Conservation (phyloP, 768 basidiomycete genomes). For the Leccinellum luteum region DNA sequence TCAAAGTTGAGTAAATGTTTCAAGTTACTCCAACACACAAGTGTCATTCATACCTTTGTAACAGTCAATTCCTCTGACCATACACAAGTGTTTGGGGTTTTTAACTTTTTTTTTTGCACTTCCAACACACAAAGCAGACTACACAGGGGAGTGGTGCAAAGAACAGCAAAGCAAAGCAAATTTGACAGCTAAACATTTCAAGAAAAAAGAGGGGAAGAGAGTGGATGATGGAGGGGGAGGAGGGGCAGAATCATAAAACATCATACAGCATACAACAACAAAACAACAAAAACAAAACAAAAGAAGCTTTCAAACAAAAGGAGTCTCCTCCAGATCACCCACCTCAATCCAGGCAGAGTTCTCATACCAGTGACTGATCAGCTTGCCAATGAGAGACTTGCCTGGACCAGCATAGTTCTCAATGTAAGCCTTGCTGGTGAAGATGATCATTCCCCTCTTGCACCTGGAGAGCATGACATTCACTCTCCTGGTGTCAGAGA, state of each 20-base stretch:
- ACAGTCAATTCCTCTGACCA: neutral
- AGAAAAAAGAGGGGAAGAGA: neutral
- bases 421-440: constrained; percentile 62
- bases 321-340: constrained; percentile 25
- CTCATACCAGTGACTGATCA: constrained; percentile 32
- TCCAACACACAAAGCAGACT: constrained; percentile 11
- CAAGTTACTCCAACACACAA: neutral
- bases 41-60: neutral
- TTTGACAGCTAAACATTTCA: neutral
- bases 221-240: neutral
- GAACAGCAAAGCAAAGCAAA: neutral
- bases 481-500: constrained; percentile 60
- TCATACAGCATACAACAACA: neutral
- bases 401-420: constrained; percentile 47
- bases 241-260: neutral
- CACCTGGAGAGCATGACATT: constrained; percentile 90
- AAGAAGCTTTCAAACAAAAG: constrained; percentile 14
- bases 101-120: neutral
- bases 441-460: constrained; percentile 75
- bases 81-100: constrained; percentile 6
- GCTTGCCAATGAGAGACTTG: constrained; percentile 42
- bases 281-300: neutral
- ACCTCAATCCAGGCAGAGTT: constrained; percentile 36
- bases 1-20: neutral
- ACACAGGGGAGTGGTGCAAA: neutral